phyloP scores from a whole-genome alignment of 257 asterid species.

The Solanum commersonii region DNA sequence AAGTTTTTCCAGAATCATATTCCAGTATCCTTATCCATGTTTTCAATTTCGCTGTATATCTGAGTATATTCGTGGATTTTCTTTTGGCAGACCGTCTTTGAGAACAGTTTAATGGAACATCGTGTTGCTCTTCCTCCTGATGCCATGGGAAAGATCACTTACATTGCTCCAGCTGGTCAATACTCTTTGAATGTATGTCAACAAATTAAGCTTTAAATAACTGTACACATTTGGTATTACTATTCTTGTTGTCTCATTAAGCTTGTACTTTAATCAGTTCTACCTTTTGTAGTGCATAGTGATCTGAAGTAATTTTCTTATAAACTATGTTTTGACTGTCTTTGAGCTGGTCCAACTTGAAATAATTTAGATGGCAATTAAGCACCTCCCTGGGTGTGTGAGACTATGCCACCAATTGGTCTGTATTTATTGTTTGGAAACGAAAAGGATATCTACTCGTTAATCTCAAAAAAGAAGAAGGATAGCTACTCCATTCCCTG shows the following conservation, averaged over 20 bases:
- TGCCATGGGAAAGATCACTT: constrained; percentile 93
- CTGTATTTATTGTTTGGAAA: neutral
- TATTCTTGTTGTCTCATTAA: neutral
- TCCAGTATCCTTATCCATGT: neutral
- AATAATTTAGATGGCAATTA: constrained; percentile 1
- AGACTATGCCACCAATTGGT: neutral
- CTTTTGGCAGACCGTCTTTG: constrained; percentile 61
- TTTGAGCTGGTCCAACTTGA: neutral
- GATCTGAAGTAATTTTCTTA: neutral
- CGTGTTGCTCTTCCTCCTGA: constrained; percentile 93
- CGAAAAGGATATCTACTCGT: neutral
- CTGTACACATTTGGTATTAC: neutral
- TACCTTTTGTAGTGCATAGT: neutral
- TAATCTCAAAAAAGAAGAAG: neutral
- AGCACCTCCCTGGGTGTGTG: neutral
- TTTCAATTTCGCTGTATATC: neutral
- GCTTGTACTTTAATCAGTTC: neutral
- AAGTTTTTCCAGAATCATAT: neutral
- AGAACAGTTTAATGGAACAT: constrained; percentile 86
- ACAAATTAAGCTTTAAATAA: neutral
- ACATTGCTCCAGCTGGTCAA: constrained; percentile 88
- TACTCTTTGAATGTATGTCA: constrained; percentile 73
- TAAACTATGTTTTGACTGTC: neutral
- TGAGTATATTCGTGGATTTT: neutral
- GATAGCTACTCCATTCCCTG: neutral